Evolutionary conservation across 1,284 basidiomycete species (phyloP).

Genomic region (Moesziomyces aphidis): DNA sequence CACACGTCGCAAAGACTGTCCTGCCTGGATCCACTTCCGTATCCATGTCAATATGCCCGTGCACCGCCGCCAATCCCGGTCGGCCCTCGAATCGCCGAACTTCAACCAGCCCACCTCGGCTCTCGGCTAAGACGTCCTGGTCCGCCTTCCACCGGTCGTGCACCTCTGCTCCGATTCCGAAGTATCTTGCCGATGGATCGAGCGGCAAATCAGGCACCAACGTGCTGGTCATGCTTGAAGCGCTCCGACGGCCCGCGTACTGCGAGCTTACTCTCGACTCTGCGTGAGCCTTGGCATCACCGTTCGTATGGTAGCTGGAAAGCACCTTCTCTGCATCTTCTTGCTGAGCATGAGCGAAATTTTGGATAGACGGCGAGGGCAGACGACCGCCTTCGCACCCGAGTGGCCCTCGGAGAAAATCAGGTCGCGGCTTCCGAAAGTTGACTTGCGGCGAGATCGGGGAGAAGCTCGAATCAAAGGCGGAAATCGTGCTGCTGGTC

Average conservation of each 20-base stretch:
- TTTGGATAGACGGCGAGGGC: background rate
- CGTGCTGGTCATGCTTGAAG: background rate
- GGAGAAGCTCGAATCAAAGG: background rate
- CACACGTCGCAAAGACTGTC: slow-evolving; percentile 22
- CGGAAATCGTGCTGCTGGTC: no score
- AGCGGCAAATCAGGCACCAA: background rate
- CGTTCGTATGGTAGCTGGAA: background rate
- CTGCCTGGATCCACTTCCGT: slow-evolving; percentile 2
- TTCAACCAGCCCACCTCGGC: slow-evolving; percentile 1
- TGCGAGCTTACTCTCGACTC: background rate
- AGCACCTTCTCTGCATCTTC: slow-evolving; percentile 1
- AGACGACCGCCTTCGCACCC: no score
- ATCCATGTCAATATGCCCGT: slow-evolving; percentile 9
- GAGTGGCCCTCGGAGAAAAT: no score
- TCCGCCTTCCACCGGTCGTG: no score
- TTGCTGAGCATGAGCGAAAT: background rate
- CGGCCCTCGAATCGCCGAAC: slow-evolving; percentile 12
- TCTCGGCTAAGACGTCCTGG: slow-evolving; percentile 10
- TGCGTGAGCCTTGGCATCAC: background rate
- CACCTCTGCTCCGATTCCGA: background rate
- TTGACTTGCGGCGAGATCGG: background rate
- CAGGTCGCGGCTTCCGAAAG: no score
- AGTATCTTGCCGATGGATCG: background rate
- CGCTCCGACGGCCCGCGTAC: no score
- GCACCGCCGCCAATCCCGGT: slow-evolving; percentile 18